These are phyloP conservation scores for Citrullus colocynthis DNA, from an alignment of 306 rosid genomes.

Conservation along the genomic window DNA sequence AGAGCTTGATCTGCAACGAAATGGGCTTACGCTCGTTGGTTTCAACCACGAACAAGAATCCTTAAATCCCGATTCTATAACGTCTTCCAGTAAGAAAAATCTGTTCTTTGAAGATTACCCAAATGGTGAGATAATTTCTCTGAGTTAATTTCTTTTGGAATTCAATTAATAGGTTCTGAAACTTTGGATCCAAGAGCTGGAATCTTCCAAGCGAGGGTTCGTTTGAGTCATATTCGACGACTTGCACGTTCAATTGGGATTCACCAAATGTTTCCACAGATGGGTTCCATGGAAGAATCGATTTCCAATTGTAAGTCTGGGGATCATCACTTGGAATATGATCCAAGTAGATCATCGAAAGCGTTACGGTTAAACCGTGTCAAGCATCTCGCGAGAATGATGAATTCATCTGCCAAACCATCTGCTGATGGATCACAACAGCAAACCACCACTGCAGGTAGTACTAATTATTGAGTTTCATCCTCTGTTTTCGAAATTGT, in stretches of 20 bases:
- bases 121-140: not conserved
- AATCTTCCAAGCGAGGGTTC: conserved; percentile 16
- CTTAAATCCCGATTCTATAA: conserved; percentile 2
- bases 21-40: conserved; percentile 1
- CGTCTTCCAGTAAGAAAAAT: conserved; percentile 18
- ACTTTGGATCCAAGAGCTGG: conserved; percentile 15
- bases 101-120: not conserved
- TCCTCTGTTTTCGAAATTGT: not conserved
- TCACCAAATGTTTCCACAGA: not conserved
- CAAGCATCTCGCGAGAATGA: conserved; percentile 46
- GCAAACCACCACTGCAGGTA: not conserved
- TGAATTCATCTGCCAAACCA: conserved; percentile 11
- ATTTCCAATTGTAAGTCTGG: conserved; percentile 22
- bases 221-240: conserved; percentile 39
- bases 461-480: not conserved
- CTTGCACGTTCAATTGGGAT: conserved; percentile 31
- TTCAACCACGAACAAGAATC: conserved; percentile 20
- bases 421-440: not conserved
- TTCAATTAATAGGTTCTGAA: conserved; percentile 24
- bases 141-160: not conserved
- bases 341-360: conserved; percentile 23
- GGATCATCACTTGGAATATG: not conserved
- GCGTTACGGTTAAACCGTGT: conserved; percentile 45
- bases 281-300: conserved; percentile 9
- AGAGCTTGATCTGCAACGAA: not conserved